phyloP scores from a whole-genome alignment of 2,329 filamentous ascomycete genomes.

The Bipolaris oryzae region DNA sequence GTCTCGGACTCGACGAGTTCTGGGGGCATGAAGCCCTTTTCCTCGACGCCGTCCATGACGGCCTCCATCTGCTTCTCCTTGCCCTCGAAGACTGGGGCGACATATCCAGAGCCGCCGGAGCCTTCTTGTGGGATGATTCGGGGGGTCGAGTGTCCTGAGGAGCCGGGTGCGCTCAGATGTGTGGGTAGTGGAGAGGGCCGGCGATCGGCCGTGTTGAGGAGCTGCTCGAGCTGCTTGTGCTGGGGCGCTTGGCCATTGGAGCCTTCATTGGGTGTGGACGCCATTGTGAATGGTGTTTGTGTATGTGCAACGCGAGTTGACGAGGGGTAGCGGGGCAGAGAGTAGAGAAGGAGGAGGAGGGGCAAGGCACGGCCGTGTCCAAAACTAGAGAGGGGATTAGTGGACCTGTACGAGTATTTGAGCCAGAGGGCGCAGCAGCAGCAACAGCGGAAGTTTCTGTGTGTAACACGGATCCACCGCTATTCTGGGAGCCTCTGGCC shows the following conservation, averaged over 20 bases:
- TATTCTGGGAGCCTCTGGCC: constrained; percentile 9
- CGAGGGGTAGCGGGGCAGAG: constrained; percentile 8
- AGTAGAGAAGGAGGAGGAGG: constrained; percentile 1
- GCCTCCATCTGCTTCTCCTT: constrained; percentile 87
- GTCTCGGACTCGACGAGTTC: constrained; percentile 85
- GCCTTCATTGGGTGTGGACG: constrained; percentile 43
- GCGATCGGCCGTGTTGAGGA: constrained; percentile 61
- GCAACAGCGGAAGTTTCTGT: background rate
- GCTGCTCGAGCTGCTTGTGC: constrained; percentile 65
- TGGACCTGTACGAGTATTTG: constrained; percentile 2
- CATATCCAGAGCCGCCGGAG: constrained; percentile 79
- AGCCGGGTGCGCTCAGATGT: constrained; percentile 74
- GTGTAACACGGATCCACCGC: constrained; percentile 7
- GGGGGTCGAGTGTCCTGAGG: constrained; percentile 59
- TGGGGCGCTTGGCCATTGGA: constrained; percentile 34
- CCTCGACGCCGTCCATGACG: constrained; percentile 79
- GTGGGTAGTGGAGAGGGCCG: constrained; percentile 87
- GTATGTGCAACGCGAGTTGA: constrained; percentile 4
- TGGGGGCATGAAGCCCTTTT: constrained; percentile 83
- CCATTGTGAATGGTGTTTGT: constrained; percentile 32
- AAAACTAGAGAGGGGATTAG: constrained; percentile 12
- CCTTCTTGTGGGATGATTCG: constrained; percentile 84
- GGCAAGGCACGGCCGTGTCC: constrained; percentile 7
- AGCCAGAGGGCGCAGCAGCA: constrained; percentile 1
- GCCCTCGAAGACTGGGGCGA: constrained; percentile 91